Evolutionary conservation across 345 rosid genomes (phyloP), one percentile per base, ranked within the genome.

Genomic region (Populus ilicifolia): DNA sequence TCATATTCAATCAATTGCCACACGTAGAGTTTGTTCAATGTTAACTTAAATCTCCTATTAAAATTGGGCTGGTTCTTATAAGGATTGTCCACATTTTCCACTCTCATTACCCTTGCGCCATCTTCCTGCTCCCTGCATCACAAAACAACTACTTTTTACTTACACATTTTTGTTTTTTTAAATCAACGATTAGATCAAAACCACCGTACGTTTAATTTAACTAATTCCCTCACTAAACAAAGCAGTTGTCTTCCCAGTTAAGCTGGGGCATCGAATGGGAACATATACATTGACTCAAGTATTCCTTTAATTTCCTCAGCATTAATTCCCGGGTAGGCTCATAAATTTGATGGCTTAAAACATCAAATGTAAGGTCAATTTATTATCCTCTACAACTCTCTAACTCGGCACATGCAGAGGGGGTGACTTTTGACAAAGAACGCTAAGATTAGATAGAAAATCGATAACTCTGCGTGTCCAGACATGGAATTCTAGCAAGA

Each of bases 11-110:
- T 85, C 65, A 96, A 84, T 80, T 80, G 88, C 99, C 99, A 96
- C 5, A 93, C 97, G 63, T 96, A 94, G 71, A 96, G 93, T 83
- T 96, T 96, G 88, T 96, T 96, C 54, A 96, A 72, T 62, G 97
- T 90, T 56, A 96, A 81, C 86, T 89, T 91, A 88, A 96, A 96
- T 84, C 99, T 96, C 64, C 48, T 71, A 72, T 92, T 80, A 59
- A 91, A 91, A 83, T 87, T 81, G 23, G 71, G 35, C 54, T 92
- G 93, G 71, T 82, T 74, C 87, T 79, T 84, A 91, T 96, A 96
- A 0, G 99, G 99, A 75, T 96, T 96, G 65, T 96, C 85, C 50
- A 96, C 82, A 84, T 94, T 94, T 77, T 92, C 91, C 75, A 96
- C 97, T 79, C 95, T 88, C 77, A 91, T 87, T 36, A 92, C 97